Base-by-base conservation (phyloP, 495 filamentous ascomycete species). In the Talaromyces trachyspermus region DNA sequence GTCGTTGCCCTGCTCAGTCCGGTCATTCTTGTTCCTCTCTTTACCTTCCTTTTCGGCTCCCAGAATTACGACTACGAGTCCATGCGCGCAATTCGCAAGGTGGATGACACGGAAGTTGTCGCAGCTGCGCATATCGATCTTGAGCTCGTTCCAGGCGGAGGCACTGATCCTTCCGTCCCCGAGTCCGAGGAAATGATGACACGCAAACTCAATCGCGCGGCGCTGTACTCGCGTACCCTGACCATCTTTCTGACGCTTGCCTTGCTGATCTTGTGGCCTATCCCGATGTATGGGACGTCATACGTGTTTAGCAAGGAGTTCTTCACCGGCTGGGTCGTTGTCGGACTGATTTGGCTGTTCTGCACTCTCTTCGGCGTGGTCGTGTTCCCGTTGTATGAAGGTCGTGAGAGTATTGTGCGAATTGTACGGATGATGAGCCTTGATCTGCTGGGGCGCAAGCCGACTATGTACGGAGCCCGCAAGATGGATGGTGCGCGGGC, bases 251-350 rank as follows among this genome's bases (percentile, higher is more conserved):
- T 95, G 71, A 89, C 89, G 0, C 49, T 95, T 0, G 75, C 78
- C 5, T 67, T 97, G 43, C 64, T 97, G 2, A 72, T 97, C 15
- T 75, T 95, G 37, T 97, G 90, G 90, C 90, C 90, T 7, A 91
- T 95, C 72, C 90, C 90, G 0, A 79, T 96, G 80, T 96, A 94
- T 58, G 90, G 88, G 5, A 72, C 72, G 7, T 78, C 77, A 18
- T 97, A 97, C 58, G 76, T 95, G 30, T 95, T 95, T 70, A 84
- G 79, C 61, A 89, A 88, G 70, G 74, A 76, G 39, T 95, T 95
- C 72, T 95, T 95, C 67, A 89, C 88, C 2, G 89, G 89, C 26
- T 95, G 89, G 89, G 80, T 95, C 14, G 69, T 75, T n/a, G 84
- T 95, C 2, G 89, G 88, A 0, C 85, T 95, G 38, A 63, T 90